These are phyloP conservation scores for Dendryphion nanum DNA, from an alignment of 2,329 filamentous ascomycete species.

Conservation along the genomic window DNA sequence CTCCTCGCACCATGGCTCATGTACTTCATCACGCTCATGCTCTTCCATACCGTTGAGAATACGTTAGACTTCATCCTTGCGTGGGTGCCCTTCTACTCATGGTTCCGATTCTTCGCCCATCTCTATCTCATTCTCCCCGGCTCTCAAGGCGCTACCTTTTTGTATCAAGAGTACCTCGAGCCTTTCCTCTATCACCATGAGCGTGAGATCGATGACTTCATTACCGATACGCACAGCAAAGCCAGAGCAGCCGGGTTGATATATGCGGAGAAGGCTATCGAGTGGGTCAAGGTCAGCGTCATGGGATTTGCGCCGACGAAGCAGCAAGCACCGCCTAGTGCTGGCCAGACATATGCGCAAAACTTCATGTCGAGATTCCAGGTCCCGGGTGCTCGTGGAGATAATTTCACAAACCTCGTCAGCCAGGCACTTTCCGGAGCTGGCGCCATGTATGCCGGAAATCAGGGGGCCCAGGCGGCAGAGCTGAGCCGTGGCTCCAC, in stretches of 20 bases:
- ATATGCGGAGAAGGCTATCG: slow-evolving; percentile 46
- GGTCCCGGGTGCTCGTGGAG: slow-evolving; percentile 67
- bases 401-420: slow-evolving; percentile 73
- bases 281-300: slow-evolving; percentile 68
- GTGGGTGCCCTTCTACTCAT: slow-evolving; percentile 94
- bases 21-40: slow-evolving; percentile 95
- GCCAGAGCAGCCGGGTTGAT: slow-evolving; percentile 73
- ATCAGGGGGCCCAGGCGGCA: slow-evolving; percentile 43
- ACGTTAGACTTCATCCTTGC: slow-evolving; percentile 83
- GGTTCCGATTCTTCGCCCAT: slow-evolving; percentile 81
- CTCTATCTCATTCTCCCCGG: slow-evolving; percentile 96
- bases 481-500: slow-evolving; percentile 59
- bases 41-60: slow-evolving; percentile 77
- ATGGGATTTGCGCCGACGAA: slow-evolving; percentile 71
- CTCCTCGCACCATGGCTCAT: slow-evolving; percentile 96
- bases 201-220: slow-evolving; percentile 83
- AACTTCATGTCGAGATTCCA: slow-evolving; percentile 81
- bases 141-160: slow-evolving; percentile 83
- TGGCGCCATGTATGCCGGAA: slow-evolving; percentile 45
- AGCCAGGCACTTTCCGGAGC: slow-evolving; percentile 70
- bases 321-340: slow-evolving; percentile 45
- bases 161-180: slow-evolving; percentile 84
- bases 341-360: slow-evolving; percentile 67
- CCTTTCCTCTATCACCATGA: slow-evolving; percentile 89
- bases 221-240: slow-evolving; percentile 75